Evolutionary conservation across 441 rosid species (phyloP).

Genomic region (Erodium moschatum): DNA sequence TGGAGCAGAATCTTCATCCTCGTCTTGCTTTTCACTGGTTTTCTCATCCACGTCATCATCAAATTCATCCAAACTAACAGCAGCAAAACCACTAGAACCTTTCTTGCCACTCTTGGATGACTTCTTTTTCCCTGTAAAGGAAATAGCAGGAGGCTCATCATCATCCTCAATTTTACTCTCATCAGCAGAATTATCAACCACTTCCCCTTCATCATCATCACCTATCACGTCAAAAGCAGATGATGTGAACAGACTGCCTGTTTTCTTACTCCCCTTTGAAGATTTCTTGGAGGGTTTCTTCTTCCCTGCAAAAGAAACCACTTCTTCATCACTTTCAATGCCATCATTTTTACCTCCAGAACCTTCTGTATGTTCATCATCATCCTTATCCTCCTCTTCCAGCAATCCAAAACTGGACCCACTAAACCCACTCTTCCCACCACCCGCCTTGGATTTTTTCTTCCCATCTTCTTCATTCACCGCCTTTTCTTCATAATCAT

Average conservation of each 20-base stretch:
- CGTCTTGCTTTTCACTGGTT: conserved; percentile 31
- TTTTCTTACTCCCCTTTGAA: conserved; percentile 21
- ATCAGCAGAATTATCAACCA: conserved; percentile 22
- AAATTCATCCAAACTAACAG: conserved; percentile 27
- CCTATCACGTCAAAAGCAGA: conserved; percentile 53
- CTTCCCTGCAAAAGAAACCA: no score
- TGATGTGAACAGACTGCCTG: conserved; percentile 35
- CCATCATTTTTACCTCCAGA: no score
- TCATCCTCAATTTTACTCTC: conserved; percentile 26
- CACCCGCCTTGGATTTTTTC: conserved; percentile 30
- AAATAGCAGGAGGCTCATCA: conserved; percentile 26
- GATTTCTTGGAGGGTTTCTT: no score
- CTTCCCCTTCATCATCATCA: conserved; percentile 37
- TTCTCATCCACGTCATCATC: conserved; percentile 27
- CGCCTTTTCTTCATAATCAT: conserved; percentile 19
- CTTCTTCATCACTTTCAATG: no score
- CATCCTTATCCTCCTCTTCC: no score
- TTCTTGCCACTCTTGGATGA: conserved; percentile 43
- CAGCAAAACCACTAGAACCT: conserved; percentile 22
- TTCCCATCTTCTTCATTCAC: conserved; percentile 45
- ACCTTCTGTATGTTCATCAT: no score
- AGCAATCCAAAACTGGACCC: no score
- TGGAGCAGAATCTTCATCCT: conserved; percentile 38
- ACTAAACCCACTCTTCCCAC: no score
- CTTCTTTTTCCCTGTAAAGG: conserved; percentile 50